Evolutionary conservation across 345 rosid genomes (phyloP), one percentile per base, ranked within the genome.

Genomic region (Gossypium herbaceum): DNA sequence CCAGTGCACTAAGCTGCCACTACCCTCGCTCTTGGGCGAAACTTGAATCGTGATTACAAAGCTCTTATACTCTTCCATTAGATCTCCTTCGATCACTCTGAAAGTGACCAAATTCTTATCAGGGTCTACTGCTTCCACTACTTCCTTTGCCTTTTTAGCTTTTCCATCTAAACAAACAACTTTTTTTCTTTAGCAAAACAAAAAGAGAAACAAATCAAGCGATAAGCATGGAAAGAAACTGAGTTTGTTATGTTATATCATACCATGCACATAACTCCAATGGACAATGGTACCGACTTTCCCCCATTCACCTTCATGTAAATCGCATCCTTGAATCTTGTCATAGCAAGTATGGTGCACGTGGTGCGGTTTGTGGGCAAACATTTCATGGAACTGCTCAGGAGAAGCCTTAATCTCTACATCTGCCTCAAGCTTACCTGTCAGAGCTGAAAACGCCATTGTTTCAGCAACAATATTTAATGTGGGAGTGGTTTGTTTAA

Each of bases 11-110:
- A 71, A 0, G 7, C 81, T 69, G 10, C 83, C 66, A 2, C 65
- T 59, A 0, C 73, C 75, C 1, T n/a, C 56, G 10, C 39, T 39
- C 22, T 80, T 78, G 2, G 87, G 85, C 15, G 43, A 76, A n/a
- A 59, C 83, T 44, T 84, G 61, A 48, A 78, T 44, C 0, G 2
- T 70, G 6, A 62, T 0, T 5, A 2, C 20, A 59, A 73, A 82
- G 34, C 15, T 48, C 74, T 84, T 84, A 76, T 51, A 80, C 41
- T 84, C 84, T 39, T 82, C 74, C 77, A 74, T 9, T 19, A 84
- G 61, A 9, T 82, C 87, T 43, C 87, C 85, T 58, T 78, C 87
- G 0, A 80, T 55, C 64, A 82, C 56, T 56, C 43, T 75, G 65
- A 62, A 82, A 6, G 72, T 84, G 47, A 79, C 73, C 2, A 72